A percentile compares a stretch with the other conserved stretches of the same genome.
phyloP scores from a whole-genome alignment of 2,329 filamentous ascomycete species.

The Didymella arachidicola region DNA sequence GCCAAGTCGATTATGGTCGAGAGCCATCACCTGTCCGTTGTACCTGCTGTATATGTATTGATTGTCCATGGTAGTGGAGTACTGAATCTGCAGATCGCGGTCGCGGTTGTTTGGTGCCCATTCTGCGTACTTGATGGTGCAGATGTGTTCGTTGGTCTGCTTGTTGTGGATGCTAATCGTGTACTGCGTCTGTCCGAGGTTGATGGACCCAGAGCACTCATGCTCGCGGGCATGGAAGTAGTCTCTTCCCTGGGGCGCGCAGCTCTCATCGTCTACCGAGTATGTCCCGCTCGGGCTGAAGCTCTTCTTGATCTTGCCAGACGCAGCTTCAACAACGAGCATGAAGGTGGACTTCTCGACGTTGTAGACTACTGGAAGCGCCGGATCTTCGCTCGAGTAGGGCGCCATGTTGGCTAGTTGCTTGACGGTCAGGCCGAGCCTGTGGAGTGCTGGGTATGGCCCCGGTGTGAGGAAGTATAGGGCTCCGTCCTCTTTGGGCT shows the following conservation, averaged over 20 bases:
- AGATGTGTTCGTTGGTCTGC: constrained; percentile 76
- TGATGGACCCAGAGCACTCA: constrained; percentile 81
- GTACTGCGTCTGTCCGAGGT: constrained; percentile 87
- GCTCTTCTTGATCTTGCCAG: constrained; percentile 80
- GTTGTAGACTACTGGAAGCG: constrained; percentile 80
- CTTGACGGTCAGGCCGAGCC: constrained; percentile 79
- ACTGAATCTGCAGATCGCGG: constrained; percentile 83
- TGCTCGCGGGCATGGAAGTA: constrained; percentile 57
- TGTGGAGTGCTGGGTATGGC: constrained; percentile 65
- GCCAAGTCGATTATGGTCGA: constrained; percentile 69
- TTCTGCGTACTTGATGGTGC: constrained; percentile 90
- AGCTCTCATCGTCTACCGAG: constrained; percentile 75
- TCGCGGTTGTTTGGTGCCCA: constrained; percentile 95
- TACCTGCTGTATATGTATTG: constrained; percentile 88
- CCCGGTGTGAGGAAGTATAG: constrained; percentile 86
- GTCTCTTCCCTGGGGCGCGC: constrained; percentile 68
- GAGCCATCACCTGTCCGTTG: constrained; percentile 83
- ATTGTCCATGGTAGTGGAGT: constrained; percentile 79
- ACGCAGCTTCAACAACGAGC: constrained; percentile 87
- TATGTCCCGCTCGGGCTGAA: constrained; percentile 79
- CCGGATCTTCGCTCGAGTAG: constrained; percentile 72
- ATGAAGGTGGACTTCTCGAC: constrained; percentile 90
- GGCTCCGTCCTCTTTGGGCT: constrained; percentile 85
- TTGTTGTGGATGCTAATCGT: constrained; percentile 82
- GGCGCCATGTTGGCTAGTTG: constrained; percentile 83